These are phyloP conservation scores for Draba incana DNA, from an alignment of 345 rosid species.

Conservation along the genomic window DNA sequence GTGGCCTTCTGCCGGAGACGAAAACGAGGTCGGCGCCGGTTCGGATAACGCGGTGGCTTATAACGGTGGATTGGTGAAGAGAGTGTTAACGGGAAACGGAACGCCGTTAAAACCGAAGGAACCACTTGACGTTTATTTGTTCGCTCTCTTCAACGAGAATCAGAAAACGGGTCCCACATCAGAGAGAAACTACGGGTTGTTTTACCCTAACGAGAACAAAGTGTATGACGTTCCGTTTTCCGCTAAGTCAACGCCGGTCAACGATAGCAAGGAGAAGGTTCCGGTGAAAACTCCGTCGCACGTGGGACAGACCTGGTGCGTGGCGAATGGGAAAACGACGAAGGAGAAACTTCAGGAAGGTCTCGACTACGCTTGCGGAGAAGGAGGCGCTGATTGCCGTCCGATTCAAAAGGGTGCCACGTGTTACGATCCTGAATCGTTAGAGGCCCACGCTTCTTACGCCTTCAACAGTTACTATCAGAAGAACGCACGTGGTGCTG, in stretches of 20 bases:
- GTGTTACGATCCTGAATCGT: conserved; percentile 72
- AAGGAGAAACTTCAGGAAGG: conserved; percentile 65
- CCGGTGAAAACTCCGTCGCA: conserved; percentile 38
- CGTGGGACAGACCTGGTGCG: conserved; percentile 85
- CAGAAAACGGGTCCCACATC: conserved; percentile 83
- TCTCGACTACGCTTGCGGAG: conserved; percentile 85
- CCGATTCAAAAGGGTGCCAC: conserved; percentile 79
- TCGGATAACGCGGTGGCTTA: conserved; percentile 76
- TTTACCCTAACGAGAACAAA: conserved; percentile 71
- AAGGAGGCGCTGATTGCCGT: conserved; percentile 91
- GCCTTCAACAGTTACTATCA: conserved; percentile 97
- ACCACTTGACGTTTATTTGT: conserved; percentile 68
- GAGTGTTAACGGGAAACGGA: conserved; percentile 70
- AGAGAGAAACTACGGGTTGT: conserved; percentile 89
- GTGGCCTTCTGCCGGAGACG: conserved; percentile 94
- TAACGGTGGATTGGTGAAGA: conserved; percentile 72
- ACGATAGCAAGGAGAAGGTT: conserved; percentile 41
- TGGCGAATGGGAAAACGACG: conserved; percentile 57
- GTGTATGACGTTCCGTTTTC: conserved; percentile 77
- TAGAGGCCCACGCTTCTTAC: conserved; percentile 88
- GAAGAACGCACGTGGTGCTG: conserved; percentile 69
- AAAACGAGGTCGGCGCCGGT: conserved; percentile 72
- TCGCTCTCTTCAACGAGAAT: conserved; percentile 91
- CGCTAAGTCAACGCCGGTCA: conserved; percentile 32
- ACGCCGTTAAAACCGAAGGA: conserved; percentile 78